phyloP scores from a whole-genome alignment of 1,284 basidiomycete genomes.

The Entoloma clypeatum region DNA sequence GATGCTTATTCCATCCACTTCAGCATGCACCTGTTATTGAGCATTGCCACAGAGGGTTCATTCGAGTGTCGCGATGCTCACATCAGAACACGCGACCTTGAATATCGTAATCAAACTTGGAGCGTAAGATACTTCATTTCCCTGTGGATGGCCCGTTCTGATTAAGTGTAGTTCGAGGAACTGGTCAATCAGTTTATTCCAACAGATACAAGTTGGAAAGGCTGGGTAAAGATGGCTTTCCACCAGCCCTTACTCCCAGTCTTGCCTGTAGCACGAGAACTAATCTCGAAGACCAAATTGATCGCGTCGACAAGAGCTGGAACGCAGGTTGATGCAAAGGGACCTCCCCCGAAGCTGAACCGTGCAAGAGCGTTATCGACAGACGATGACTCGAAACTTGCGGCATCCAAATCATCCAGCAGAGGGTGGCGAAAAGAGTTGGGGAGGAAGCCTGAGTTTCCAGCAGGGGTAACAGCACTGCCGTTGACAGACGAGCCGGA shows the following conservation, averaged over 20 bases:
- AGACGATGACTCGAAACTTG: slow-evolving; percentile 27
- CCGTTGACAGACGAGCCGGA: slow-evolving; percentile 35
- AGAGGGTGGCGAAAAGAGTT: slow-evolving; percentile 21
- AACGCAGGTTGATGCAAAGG: slow-evolving; percentile 29
- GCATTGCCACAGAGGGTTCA: slow-evolving; percentile 67
- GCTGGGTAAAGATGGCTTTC: slow-evolving; percentile 80
- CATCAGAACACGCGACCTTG: slow-evolving; percentile 69
- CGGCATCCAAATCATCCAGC: slow-evolving; percentile 17
- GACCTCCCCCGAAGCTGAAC: slow-evolving; percentile 28
- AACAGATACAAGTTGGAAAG: slow-evolving; percentile 70
- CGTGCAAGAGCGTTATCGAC: slow-evolving; percentile 28
- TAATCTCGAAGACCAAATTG: slow-evolving; percentile 72
- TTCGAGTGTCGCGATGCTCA: slow-evolving; percentile 72
- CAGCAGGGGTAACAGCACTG: slow-evolving; percentile 23
- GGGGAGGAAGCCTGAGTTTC: slow-evolving; percentile 22
- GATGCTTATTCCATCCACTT: slow-evolving; percentile 8
- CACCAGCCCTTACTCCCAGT: slow-evolving; percentile 72
- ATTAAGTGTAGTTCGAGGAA: slow-evolving; percentile 64
- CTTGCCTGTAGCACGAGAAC: slow-evolving; percentile 68
- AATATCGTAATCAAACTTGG: slow-evolving; percentile 87
- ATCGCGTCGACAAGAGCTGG: slow-evolving; percentile 47
- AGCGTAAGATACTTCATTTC: slow-evolving; percentile 49
- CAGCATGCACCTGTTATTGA: slow-evolving; percentile 65
- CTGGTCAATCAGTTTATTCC: slow-evolving; percentile 79
- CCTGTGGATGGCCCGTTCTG: not conserved